Conservation (phyloP, 768 basidiomycete genomes). For the Neoboletus brunneissimus region DNA sequence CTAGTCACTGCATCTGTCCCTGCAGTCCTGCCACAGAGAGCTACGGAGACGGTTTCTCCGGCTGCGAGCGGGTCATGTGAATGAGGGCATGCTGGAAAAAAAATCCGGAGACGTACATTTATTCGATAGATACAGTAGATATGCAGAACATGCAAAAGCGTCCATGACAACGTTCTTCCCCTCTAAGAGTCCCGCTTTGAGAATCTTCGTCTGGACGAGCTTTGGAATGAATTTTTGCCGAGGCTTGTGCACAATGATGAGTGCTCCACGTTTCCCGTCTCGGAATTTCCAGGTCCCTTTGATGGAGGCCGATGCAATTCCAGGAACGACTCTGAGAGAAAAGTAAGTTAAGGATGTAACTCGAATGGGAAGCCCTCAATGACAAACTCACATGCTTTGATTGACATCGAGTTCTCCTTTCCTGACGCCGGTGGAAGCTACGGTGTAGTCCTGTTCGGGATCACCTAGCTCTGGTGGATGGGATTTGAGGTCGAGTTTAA, state of each 20-base stretch:
- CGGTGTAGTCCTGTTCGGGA: conserved; percentile 17
- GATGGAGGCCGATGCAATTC: conserved; percentile 25
- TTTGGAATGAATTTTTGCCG: conserved; percentile 19
- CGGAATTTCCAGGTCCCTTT: conserved; percentile 31
- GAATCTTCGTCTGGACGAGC: conserved; percentile 14
- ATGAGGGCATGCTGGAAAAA: background rate
- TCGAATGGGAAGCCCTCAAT: background rate
- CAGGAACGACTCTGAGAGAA: conserved; percentile 1
- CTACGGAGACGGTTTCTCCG: conserved; percentile 12
- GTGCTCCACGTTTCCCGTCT: conserved; percentile 22
- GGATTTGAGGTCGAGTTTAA: background rate
- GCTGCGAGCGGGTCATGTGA: background rate
- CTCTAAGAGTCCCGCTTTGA: conserved; percentile 9
- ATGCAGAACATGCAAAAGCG: conserved; percentile 28
- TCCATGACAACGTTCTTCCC: conserved; percentile 26
- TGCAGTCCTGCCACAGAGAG: background rate
- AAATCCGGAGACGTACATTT: conserved; percentile 1
- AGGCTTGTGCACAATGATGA: conserved; percentile 28
- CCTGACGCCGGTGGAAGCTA: conserved; percentile 21
- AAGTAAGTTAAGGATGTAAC: too few relatives aligned
- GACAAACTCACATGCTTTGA: background rate
- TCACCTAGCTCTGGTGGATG: conserved; percentile 3
- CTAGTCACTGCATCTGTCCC: background rate
- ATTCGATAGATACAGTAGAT: conserved; percentile 24
- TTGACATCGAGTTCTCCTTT: conserved; percentile 10